A percentile compares a stretch with the other conserved stretches of the same genome.
phyloP scores from a whole-genome alignment of 805 yeast species.

The Wickerhamomyces silvicola region DNA sequence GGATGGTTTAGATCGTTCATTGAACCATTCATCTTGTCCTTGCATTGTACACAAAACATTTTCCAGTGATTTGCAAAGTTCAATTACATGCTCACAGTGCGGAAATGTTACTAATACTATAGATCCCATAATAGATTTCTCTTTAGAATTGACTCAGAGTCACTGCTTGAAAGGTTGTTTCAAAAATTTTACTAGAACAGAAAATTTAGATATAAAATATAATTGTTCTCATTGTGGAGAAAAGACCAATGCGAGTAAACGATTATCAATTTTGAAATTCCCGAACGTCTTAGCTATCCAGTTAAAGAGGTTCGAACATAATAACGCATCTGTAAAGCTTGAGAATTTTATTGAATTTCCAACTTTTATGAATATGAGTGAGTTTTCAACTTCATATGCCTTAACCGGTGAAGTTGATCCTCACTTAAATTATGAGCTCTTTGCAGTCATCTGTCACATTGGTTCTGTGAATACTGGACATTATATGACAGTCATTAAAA shows the following conservation, averaged over 20 bases:
- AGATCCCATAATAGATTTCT: slow-evolving; percentile 88
- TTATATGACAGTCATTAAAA: slow-evolving; percentile 74
- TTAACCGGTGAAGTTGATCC: slow-evolving; percentile 21
- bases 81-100: slow-evolving; percentile 70
- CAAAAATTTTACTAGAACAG: slow-evolving; percentile 69
- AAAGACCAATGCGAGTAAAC: slow-evolving; percentile 63
- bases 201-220: slow-evolving; percentile 68
- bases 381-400: slow-evolving; percentile 35
- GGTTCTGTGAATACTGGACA: slow-evolving; percentile 97
- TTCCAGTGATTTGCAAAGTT: slow-evolving; percentile 75
- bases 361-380: slow-evolving; percentile 60
- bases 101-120: slow-evolving; percentile 48
- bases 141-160: slow-evolving; percentile 59
- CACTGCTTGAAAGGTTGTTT: slow-evolving; percentile 55
- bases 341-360: slow-evolving; percentile 75
- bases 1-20: slow-evolving; percentile 8
- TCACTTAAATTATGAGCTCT: slow-evolving; percentile 66
- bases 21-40: slow-evolving; percentile 36
- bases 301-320: slow-evolving; percentile 58
- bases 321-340: slow-evolving; percentile 44
- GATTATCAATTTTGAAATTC: slow-evolving; percentile 56
- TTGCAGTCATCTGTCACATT: slow-evolving; percentile 80
- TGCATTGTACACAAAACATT: slow-evolving; percentile 83
- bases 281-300: slow-evolving; percentile 83
- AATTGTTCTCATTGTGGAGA: slow-evolving; percentile 61